These are phyloP conservation scores for Wickerhamiella domercqiae DNA, from an alignment of 805 yeast genomes.

Conservation along the genomic window DNA sequence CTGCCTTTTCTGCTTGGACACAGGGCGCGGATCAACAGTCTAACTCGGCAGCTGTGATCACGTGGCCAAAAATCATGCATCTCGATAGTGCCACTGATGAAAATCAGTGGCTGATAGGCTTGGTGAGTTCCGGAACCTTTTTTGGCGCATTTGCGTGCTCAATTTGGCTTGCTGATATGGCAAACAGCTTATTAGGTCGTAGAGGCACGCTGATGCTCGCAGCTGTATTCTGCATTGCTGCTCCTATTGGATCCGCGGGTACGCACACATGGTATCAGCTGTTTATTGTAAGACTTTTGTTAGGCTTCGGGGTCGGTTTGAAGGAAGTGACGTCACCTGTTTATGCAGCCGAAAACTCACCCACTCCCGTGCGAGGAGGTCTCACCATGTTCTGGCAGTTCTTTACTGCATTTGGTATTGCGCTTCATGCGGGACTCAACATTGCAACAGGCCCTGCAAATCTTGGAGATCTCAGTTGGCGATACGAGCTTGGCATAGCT, in stretches of 20 bases:
- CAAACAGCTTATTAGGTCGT: slow-evolving; percentile 41
- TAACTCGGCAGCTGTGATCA: slow-evolving; percentile 49
- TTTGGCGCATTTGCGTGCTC: slow-evolving; percentile 34
- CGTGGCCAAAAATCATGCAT: slow-evolving; percentile 28
- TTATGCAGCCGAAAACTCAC: slow-evolving; percentile 47
- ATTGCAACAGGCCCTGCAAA: slow-evolving; percentile 26
- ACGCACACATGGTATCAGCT: slow-evolving; percentile 46
- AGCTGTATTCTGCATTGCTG: slow-evolving; percentile 42
- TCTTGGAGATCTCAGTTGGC: slow-evolving; percentile 36
- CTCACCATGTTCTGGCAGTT: slow-evolving; percentile 60
- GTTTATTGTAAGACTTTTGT: slow-evolving; percentile 40
- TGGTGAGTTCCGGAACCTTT: slow-evolving; percentile 52
- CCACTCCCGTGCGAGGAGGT: slow-evolving; percentile 45
- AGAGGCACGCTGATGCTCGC: slow-evolving; percentile 27
- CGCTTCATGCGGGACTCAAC: slow-evolving; percentile 47
- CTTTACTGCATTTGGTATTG: slow-evolving; percentile 61
- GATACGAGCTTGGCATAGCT: slow-evolving; percentile 53
- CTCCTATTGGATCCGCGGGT: slow-evolving; percentile 46
- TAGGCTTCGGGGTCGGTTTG: slow-evolving; percentile 54
- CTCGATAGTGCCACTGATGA: slow-evolving; percentile 13
- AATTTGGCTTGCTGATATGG: slow-evolving; percentile 33
- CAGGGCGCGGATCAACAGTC: slow-evolving; percentile 68
- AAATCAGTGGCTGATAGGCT: slow-evolving; percentile 35
- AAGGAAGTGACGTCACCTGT: slow-evolving; percentile 57
- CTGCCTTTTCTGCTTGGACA: slow-evolving; percentile 53